Conservation (phyloP, 805 yeast species). For the Suhomyces faveliae region DNA sequence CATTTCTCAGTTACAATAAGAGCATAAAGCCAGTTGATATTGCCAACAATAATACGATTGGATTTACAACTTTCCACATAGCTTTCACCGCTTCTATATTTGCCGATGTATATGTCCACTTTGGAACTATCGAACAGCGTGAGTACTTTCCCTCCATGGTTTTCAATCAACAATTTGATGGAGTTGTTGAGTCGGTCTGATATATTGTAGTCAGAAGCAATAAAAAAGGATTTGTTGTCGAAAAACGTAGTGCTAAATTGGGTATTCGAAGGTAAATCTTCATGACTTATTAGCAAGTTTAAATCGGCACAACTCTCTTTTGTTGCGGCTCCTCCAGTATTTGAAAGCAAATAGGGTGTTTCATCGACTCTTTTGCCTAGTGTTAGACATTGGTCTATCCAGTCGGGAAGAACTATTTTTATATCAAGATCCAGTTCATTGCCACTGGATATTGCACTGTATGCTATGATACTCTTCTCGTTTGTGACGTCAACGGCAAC, state of each 20-base stretch:
- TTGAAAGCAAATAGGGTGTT: conserved; percentile 49
- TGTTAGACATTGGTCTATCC: conserved; percentile 74
- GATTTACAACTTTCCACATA: conserved; percentile 46
- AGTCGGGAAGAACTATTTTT: conserved; percentile 68
- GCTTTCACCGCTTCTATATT: conserved; percentile 56
- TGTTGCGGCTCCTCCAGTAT: background rate
- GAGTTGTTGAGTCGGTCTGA: conserved; percentile 42
- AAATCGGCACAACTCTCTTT: conserved; percentile 1
- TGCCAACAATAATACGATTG: conserved; percentile 53
- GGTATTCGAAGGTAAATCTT: conserved; percentile 11
- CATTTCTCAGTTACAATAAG: conserved; percentile 56
- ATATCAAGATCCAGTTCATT: conserved; percentile 34
- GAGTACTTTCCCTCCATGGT: conserved; percentile 55
- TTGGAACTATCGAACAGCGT: conserved; percentile 15
- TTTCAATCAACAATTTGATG: conserved; percentile 43
- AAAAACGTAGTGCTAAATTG: conserved; percentile 30
- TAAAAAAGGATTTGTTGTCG: conserved; percentile 44
- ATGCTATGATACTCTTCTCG: conserved; percentile 59
- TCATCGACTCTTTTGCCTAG: conserved; percentile 52
- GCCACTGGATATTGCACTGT: conserved; percentile 25
- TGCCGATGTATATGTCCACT: conserved; percentile 55
- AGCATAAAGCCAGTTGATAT: conserved; percentile 72
- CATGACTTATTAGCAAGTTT: conserved; percentile 9
- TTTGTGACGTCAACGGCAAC: conserved; percentile 54
- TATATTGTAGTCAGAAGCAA: conserved; percentile 57